Base-by-base conservation (phyloP, 1,284 basidiomycete species). In the Tremellales sp. region DNA sequence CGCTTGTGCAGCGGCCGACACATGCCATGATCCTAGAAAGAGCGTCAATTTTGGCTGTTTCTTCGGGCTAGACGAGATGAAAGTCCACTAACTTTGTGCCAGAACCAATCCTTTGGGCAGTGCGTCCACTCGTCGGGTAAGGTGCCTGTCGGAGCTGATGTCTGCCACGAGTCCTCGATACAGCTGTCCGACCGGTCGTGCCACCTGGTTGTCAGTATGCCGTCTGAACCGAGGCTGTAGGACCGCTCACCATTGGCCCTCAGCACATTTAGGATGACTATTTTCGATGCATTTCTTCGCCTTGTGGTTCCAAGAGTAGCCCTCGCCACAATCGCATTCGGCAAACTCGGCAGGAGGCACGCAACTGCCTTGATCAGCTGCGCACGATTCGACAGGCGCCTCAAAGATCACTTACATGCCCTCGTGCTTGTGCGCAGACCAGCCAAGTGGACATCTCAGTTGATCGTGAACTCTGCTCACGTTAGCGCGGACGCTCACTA, bases 291-390 rank as follows among this genome's bases (percentile, higher is more conserved):
- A 73, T 48, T 61, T 61, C 50, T 57, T 57, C 22, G 45, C 41
- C 29, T 57, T 48, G 19, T 49, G 43, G 54, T 62, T 57, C 56
- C 57, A 73, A n/a, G 45, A 53, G 56, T 59, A 69, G 31, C 68
- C 63, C 57, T 68, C 68, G 44, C 67, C 65, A 47, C 70, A 71
- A 52, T 70, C 66, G 49, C 63, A 63, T 17, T 52, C 47, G 21
- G 51, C 49, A 42, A 63, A 55, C 44, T 64, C 65, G 25, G 48
- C 51, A 24, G 40, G 42, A n/a, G 61, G 61, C 41, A 62, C 57
- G 46, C 65, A 67, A 44, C 64, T 61, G 27, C 29, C 29, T n/a
- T n/a, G n/a, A n/a, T n/a, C n/a, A n/a, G n/a, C n/a, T n/a, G n/a
- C n/a, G n/a, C n/a, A n/a, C n/a, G n/a, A 62, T 17, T 51, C 46